Percentiles rank a stretch among this genome's conserved stretches.
Evolutionary conservation across 2,329 filamentous ascomycete species (phyloP).

Genomic region (Diaporthe nobilis): DNA sequence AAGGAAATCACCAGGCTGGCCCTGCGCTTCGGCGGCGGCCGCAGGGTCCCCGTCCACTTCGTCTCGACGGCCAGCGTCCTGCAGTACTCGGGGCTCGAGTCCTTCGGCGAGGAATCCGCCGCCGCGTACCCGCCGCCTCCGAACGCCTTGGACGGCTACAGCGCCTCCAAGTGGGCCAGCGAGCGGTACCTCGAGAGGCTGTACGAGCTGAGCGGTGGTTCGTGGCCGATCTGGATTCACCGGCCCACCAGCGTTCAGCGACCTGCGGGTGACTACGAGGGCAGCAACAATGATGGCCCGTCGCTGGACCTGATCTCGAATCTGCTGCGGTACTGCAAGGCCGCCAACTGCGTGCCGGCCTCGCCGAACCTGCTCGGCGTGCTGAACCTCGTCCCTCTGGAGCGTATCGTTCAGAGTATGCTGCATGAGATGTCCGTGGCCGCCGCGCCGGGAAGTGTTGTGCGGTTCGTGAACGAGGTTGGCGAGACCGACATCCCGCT

Average conservation of each 20-base stretch:
- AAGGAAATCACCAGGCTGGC: conserved; percentile 51
- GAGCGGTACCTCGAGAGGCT: conserved; percentile 51
- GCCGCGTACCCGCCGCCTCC: not conserved
- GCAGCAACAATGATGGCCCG: not conserved
- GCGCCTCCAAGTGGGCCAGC: conserved; percentile 43
- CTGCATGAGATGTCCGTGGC: not conserved
- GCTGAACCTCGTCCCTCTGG: not conserved
- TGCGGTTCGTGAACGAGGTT: not conserved
- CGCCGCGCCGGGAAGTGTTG: not conserved
- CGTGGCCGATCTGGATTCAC: conserved; percentile 48
- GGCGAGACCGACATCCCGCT: not conserved
- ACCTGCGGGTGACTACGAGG: not conserved
- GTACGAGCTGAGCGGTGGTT: conserved; percentile 33
- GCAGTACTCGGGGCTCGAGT: not conserved
- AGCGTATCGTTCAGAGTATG: not conserved
- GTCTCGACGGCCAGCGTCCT: conserved; percentile 37
- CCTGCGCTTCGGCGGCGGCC: conserved; percentile 13
- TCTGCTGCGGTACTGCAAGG: not conserved
- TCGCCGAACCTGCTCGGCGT: not conserved
- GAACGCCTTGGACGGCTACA: conserved; percentile 51
- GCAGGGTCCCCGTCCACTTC: conserved; percentile 49
- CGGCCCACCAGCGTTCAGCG: conserved; percentile 44
- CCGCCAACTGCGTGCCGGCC: not conserved
- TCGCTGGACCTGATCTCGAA: not conserved
- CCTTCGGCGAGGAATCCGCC: not conserved